Conservation (phyloP, 495 filamentous ascomycete genomes). For the Aspergillus steynii region DNA sequence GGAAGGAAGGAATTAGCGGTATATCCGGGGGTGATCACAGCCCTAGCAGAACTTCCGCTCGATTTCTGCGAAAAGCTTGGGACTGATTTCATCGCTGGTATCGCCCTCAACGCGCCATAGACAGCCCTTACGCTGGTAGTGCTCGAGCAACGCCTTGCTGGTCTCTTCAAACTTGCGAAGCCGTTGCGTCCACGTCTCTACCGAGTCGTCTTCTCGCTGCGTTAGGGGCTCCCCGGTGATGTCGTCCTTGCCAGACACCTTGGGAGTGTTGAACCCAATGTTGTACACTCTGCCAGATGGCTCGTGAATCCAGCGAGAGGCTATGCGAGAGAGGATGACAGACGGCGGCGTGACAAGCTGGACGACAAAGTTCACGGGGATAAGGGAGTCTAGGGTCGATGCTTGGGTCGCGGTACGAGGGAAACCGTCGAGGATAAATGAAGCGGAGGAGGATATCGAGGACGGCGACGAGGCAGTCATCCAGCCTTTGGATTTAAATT, state of each 20-base stretch:
- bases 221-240: constrained; percentile 86
- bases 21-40: constrained; percentile 19
- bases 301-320: constrained; percentile 89
- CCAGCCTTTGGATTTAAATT: constrained; percentile 83
- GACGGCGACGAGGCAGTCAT: constrained; percentile 45
- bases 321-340: constrained; percentile 86
- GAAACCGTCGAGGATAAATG: constrained; percentile 95
- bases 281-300: constrained; percentile 93
- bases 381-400: constrained; percentile 66
- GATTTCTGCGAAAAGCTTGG: constrained; percentile 78
- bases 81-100: constrained; percentile 90
- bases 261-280: constrained; percentile 84
- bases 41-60: constrained; percentile 67
- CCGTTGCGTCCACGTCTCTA: constrained; percentile 79
- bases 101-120: constrained; percentile 85
- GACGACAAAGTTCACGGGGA: constrained; percentile 91
- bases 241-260: constrained; percentile 80
- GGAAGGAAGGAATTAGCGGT: constrained; percentile 20
- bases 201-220: constrained; percentile 79
- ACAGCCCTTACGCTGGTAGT: constrained; percentile 84
- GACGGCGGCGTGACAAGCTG: constrained; percentile 52
- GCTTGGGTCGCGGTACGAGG: constrained; percentile 86
- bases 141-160: constrained; percentile 79
- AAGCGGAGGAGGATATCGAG: constrained; percentile 72
- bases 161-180: constrained; percentile 83